A percentile compares a stretch with the other conserved stretches of the same genome.
phyloP scores from a whole-genome alignment of 2,329 filamentous ascomycete genomes.

The Botrytis paeoniae region DNA sequence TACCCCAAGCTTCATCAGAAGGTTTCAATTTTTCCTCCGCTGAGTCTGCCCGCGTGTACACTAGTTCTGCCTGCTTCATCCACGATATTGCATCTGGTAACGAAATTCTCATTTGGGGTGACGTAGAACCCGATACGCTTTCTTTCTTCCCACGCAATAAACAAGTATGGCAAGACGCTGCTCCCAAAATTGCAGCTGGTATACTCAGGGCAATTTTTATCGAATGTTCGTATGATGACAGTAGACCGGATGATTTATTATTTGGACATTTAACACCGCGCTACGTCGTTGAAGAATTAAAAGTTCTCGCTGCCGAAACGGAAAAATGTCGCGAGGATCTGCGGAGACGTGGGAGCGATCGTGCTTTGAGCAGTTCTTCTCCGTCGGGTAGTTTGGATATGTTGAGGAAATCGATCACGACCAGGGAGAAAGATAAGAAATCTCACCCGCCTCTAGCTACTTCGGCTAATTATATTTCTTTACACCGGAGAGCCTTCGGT shows the following conservation, averaged over 20 bases:
- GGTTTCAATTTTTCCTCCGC: background rate
- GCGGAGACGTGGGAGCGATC: constrained; percentile 1
- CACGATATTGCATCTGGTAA: constrained; percentile 66
- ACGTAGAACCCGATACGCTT: constrained; percentile 88
- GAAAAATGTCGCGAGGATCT: background rate
- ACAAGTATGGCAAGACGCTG: constrained; percentile 84
- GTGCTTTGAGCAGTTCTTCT: background rate
- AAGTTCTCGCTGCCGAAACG: constrained; percentile 55
- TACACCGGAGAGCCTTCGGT: background rate
- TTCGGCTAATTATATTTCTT: background rate
- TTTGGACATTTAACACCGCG: constrained; percentile 87
- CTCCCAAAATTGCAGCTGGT: constrained; percentile 74
- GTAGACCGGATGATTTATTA: constrained; percentile 70
- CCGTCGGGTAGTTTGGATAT: background rate
- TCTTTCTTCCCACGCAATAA: constrained; percentile 77
- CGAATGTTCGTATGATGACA: constrained; percentile 90
- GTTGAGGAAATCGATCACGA: background rate
- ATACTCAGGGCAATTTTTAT: constrained; percentile 81
- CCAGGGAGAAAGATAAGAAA: background rate
- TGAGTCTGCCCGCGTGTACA: constrained; percentile 59
- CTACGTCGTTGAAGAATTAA: constrained; percentile 77
- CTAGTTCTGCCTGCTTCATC: constrained; percentile 93
- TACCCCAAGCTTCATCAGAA: background rate
- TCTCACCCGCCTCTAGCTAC: background rate
- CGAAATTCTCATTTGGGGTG: constrained; percentile 91